Conservation (phyloP, 208 protist species). For the Trichomonas gallinae region DNA sequence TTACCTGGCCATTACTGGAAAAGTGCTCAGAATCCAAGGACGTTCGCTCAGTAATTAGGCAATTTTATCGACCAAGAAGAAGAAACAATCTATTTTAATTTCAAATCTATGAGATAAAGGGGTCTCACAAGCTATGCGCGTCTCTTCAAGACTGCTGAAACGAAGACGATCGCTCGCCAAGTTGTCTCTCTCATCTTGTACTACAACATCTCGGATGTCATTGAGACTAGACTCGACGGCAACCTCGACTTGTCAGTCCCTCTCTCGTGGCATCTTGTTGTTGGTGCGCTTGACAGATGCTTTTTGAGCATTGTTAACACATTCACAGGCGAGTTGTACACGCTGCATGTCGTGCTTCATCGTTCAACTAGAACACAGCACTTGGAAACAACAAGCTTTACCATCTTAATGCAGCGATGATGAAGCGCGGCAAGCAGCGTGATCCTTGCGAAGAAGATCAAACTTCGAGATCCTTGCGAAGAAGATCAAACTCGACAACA, state of each 20-base stretch:
- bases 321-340: background rate
- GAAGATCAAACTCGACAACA: background rate
- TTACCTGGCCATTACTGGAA: background rate
- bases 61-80: too few species aligned
- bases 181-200: background rate
- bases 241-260: background rate
- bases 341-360: background rate
- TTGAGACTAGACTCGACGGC: background rate
- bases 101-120: too few species aligned
- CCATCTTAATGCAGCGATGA: background rate
- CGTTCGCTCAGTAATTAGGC: too few species aligned
- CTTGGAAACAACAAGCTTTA: background rate
- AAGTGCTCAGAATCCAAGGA: background rate
- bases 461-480: too few species aligned
- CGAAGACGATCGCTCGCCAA: background rate
- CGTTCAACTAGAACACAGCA: background rate
- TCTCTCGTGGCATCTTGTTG: background rate
- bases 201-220: background rate
- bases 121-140: background rate
- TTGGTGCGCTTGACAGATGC: background rate
- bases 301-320: background rate
- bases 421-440: background rate
- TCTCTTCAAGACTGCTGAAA: background rate
- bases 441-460: background rate
- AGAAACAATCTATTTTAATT: too few species aligned